Evolutionary conservation across 1,139 yeast species (phyloP).

Genomic region (Geotrichum histeridarum): DNA sequence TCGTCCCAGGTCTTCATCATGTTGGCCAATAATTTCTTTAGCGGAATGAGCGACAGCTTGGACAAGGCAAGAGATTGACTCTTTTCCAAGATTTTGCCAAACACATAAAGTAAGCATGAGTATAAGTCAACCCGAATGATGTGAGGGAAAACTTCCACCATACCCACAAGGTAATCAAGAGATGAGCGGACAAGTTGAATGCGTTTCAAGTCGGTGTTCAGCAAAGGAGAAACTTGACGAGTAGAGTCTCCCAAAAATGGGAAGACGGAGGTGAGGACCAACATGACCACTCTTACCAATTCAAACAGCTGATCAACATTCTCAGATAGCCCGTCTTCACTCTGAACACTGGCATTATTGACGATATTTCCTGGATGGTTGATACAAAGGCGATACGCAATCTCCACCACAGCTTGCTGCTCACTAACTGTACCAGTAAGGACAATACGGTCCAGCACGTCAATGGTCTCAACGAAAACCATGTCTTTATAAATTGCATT

Average conservation of each 20-base stretch:
- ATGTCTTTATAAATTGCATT: slow-evolving; percentile 59
- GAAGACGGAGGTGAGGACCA: slow-evolving; percentile 54
- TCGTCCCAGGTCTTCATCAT: slow-evolving; percentile 30
- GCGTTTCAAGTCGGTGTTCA: slow-evolving; percentile 29
- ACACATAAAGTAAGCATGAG: slow-evolving; percentile 61
- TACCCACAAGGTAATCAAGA: slow-evolving; percentile 53
- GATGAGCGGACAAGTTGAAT: slow-evolving; percentile 41
- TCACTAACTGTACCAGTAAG: slow-evolving; percentile 54
- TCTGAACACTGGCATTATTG: slow-evolving; percentile 29
- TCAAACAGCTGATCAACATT: slow-evolving; percentile 79
- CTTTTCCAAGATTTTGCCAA: slow-evolving; percentile 56
- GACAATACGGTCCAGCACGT: slow-evolving; percentile 67
- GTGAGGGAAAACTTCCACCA: slow-evolving; percentile 60
- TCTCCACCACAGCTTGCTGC: slow-evolving; percentile 51
- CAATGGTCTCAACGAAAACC: slow-evolving; percentile 70
- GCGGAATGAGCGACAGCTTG: slow-evolving; percentile 33
- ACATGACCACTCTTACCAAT: slow-evolving; percentile 63
- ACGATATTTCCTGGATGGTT: slow-evolving; percentile 34
- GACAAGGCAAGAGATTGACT: slow-evolving; percentile 26
- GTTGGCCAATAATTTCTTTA: slow-evolving; percentile 33
- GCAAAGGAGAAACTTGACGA: slow-evolving; percentile 31
- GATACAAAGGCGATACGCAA: slow-evolving; percentile 47
- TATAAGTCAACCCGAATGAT: slow-evolving; percentile 65
- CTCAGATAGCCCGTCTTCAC: slow-evolving; percentile 43
- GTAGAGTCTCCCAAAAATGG: slow-evolving; percentile 49